Evolutionary conservation across 495 filamentous ascomycete genomes (phyloP), one percentile per base, ranked within the genome.

Genomic region (Hyaloscypha finlandica): DNA sequence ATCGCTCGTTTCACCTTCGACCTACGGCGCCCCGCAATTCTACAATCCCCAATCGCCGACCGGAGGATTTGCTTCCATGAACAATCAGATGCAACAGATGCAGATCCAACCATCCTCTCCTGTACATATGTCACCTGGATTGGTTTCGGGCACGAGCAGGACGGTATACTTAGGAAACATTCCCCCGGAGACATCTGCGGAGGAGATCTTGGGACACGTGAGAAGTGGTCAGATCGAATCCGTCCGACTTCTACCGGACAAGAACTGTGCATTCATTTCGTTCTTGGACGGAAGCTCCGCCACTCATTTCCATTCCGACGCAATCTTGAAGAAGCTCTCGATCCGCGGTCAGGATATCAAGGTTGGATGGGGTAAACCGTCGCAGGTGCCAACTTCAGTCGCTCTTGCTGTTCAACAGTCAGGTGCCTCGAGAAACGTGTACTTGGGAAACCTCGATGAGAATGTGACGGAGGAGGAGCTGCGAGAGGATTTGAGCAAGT

Each of bases 221-320:
- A 88, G 95, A 58, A 98, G 96, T 77, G 95, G 95, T 39, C 96
- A 97, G 73, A 99, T 99, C 77, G 95, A 99, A 81, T 98, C 96
- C 30, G 95, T 98, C 45, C 89, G 95, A 68, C 84, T 98, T 69
- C 85, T 99, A 42, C 92, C 94, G 20, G 95, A 99, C 80, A 99
- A 98, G 91, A 99, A 98, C 83, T 99, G 95, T 78, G 95, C 95
- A 67, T 99, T 99, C 82, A 99, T 99, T 74, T 99, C 95, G 14
- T 99, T 99, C 80, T 83, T 98, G 69, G 95, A 99, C 74, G 92
- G 93, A 68, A 94, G 92, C 80, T 97, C 96, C 32, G 95, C 95
- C 56, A 97, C 93, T 29, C 95, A 99, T 77, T 99, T 99, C 80
- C 95, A 99, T 81, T 99, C 95, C 32, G 95, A 99, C 83, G 95